Evolutionary conservation across 306 rosid genomes (phyloP).

Genomic region (Lagenaria siceraria): DNA sequence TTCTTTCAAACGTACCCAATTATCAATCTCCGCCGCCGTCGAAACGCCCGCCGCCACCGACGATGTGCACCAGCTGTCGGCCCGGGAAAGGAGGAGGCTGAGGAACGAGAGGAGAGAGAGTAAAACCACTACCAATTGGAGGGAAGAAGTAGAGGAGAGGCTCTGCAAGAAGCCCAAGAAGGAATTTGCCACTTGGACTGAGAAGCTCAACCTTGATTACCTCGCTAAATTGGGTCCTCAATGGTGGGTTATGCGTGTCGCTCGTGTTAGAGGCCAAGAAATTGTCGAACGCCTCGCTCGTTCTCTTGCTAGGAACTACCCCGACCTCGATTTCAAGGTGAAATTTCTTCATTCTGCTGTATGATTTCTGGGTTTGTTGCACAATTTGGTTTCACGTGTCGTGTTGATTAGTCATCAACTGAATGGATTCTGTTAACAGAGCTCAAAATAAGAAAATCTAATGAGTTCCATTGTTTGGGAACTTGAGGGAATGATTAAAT

Average conservation of each 20-base stretch:
- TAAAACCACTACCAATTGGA: constrained; percentile 46
- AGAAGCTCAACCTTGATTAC: constrained; percentile 60
- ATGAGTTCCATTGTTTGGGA: not conserved
- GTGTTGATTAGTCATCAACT: not conserved
- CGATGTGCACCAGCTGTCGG: constrained; percentile 28
- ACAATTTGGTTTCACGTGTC: not conserved
- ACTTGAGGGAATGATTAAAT: not conserved
- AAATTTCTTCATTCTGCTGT: not conserved
- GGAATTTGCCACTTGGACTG: constrained; percentile 46
- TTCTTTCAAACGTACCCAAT: constrained; percentile 7
- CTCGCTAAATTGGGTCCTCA: constrained; percentile 65
- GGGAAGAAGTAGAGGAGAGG: constrained; percentile 61
- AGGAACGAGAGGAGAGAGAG: constrained; percentile 64
- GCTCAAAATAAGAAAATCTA: not conserved
- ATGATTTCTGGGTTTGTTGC: not conserved
- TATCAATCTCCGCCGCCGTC: constrained; percentile 34
- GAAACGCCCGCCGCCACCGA: constrained; percentile 18
- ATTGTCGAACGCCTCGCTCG: constrained; percentile 56
- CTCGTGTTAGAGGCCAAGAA: constrained; percentile 41
- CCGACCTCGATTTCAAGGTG: constrained; percentile 54
- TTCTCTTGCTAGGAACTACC: constrained; percentile 42
- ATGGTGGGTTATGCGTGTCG: constrained; percentile 65
- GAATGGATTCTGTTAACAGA: not conserved
- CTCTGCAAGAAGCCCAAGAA: constrained; percentile 65
- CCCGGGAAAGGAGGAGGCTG: constrained; percentile 52